Evolutionary conservation across 116 monocot genomes (phyloP).

Genomic region (Dioscorea cayenensis): DNA sequence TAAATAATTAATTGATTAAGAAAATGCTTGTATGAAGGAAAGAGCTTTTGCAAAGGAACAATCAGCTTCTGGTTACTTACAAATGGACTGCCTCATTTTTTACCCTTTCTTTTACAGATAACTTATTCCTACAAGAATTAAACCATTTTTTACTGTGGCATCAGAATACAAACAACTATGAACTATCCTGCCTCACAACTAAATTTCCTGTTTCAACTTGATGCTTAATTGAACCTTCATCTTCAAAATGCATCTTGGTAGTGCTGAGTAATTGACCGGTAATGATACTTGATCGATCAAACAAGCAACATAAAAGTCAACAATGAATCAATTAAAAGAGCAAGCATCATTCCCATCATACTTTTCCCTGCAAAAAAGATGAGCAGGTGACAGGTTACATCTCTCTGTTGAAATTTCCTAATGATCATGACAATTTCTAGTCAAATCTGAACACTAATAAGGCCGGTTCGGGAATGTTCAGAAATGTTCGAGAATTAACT

Average conservation of each 20-base stretch:
- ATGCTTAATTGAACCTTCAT: background rate
- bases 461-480: too few species aligned
- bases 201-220: background rate
- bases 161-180: background rate
- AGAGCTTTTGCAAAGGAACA: background rate
- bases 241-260: background rate
- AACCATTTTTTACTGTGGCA: background rate
- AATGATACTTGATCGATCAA: background rate
- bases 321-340: background rate
- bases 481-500: background rate
- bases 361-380: background rate
- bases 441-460: too few species aligned
- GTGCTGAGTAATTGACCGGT: background rate
- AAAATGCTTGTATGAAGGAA: background rate
- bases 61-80: background rate
- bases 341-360: background rate
- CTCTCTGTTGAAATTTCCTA: too few species aligned
- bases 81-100: background rate
- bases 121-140: slow-evolving; percentile 5
- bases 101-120: background rate
- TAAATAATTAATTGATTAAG: too few species aligned
- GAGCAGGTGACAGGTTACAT: background rate
- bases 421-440: too few species aligned
- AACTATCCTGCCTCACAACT: background rate
- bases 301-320: background rate